Percentiles rank a stretch among this genome's conserved stretches.
These are phyloP conservation scores for Aspergillus tanneri DNA, from an alignment of 2,329 filamentous ascomycete genomes.

Conservation along the genomic window DNA sequence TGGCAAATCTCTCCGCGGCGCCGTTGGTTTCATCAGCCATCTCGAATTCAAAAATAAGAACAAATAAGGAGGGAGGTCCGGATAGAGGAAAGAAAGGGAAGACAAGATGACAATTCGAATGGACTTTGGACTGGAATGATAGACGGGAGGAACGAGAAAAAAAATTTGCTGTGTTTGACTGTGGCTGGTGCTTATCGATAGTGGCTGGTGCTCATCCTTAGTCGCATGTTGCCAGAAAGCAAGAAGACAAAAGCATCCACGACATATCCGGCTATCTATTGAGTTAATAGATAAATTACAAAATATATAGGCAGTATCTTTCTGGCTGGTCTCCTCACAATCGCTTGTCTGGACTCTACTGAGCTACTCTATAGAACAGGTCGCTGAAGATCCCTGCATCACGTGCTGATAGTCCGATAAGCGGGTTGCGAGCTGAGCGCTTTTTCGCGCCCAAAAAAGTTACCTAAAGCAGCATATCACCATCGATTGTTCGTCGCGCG, in stretches of 20 bases:
- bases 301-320: too few relatives aligned
- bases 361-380: too few relatives aligned
- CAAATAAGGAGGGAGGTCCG: conserved; percentile 9
- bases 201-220: conserved; percentile 30
- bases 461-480: neutral
- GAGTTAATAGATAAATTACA: too few relatives aligned
- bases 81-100: conserved; percentile 13
- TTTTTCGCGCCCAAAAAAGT: conserved; percentile 5
- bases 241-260: conserved; percentile 5
- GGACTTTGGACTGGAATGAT: neutral
- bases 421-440: conserved; percentile 3
- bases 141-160: conserved; percentile 23
- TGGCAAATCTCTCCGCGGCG: conserved; percentile 63
- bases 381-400: too few relatives aligned
- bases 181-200: conserved; percentile 41
- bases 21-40: conserved; percentile 57
- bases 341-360: too few relatives aligned
- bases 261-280: too few relatives aligned
- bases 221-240: too few relatives aligned
- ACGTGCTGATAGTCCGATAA: conserved; percentile 32
- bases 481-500: too few relatives aligned
- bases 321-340: too few relatives aligned
- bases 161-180: conserved; percentile 36
- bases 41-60: too few relatives aligned
- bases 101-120: conserved; percentile 18